Evolutionary conservation across 116 monocot species (phyloP).

Genomic region (Papilionanthe hybrid): DNA sequence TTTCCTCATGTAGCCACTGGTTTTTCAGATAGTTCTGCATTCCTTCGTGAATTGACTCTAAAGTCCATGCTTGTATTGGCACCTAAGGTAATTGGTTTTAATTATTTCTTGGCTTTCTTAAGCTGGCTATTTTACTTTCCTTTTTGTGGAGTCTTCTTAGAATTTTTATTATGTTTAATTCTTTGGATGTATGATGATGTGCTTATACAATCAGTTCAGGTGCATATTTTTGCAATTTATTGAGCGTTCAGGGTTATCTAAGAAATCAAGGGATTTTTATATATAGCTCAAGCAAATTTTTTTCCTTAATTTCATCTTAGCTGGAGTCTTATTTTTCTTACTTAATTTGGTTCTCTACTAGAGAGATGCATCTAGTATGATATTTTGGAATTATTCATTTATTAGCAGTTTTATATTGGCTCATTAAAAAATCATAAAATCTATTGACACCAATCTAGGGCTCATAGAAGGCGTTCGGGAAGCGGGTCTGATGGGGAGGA

Average conservation of each 20-base stretch:
- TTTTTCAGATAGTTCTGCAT: constrained; percentile 94
- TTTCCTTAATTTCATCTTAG: background rate
- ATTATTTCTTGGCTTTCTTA: background rate
- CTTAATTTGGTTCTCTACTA: background rate
- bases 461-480: no score
- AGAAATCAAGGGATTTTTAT: background rate
- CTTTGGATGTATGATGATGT: background rate
- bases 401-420: background rate
- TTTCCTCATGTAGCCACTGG: constrained; percentile 96
- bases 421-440: background rate
- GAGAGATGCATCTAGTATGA: background rate
- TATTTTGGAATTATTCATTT: background rate
- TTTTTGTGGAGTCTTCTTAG: background rate
- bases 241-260: background rate
- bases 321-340: background rate
- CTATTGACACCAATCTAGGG: no score
- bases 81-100: constrained; percentile 62
- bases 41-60: constrained; percentile 94
- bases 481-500: no score
- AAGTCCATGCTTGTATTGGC: constrained; percentile 96
- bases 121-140: background rate
- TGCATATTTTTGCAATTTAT: background rate
- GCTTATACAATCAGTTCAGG: background rate
- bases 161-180: background rate
- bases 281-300: no score